phyloP scores from a whole-genome alignment of 352 stramenopile species.

The Pythium periplocum region DNA sequence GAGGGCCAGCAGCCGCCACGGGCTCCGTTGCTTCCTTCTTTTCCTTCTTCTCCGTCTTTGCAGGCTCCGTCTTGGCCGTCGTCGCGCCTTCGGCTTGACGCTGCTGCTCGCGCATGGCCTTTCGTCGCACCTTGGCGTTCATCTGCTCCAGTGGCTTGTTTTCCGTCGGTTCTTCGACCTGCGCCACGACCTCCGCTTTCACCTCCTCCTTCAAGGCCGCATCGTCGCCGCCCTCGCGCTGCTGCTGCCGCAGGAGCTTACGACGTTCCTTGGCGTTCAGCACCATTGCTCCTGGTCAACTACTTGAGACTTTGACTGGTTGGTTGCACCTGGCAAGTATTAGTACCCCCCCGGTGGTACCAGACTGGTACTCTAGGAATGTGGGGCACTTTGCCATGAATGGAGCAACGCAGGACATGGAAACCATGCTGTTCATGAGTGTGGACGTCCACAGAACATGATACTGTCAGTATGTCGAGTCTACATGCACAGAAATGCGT shows the following conservation, averaged over 20 bases:
- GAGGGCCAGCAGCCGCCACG: neutral
- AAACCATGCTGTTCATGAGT: too few species aligned
- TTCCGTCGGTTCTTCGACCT: too few species aligned
- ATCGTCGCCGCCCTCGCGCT: constrained; percentile 11
- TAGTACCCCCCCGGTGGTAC: too few species aligned
- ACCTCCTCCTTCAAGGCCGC: constrained; percentile 6
- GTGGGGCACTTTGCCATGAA: too few species aligned
- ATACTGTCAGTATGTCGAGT: too few species aligned
- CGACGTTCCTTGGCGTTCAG: constrained; percentile 81
- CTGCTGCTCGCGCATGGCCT: constrained; percentile 13
- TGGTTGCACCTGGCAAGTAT: too few species aligned
- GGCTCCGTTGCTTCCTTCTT: neutral
- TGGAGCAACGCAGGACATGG: too few species aligned
- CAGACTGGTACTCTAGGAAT: too few species aligned
- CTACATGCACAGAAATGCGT: too few species aligned
- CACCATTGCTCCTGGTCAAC: neutral
- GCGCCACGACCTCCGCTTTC: constrained; percentile 4
- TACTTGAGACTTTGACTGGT: too few species aligned
- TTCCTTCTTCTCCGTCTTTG: constrained; percentile 10
- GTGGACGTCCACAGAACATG: too few species aligned
- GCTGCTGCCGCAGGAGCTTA: constrained; percentile 60
- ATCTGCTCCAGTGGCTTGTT: neutral
- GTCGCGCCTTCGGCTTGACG: constrained; percentile 9
- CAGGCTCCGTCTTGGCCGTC: constrained; percentile 1
- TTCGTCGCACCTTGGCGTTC: constrained; percentile 24